Evolutionary conservation across 768 basidiomycete genomes (phyloP).

Genomic region (Tricholoma sp.): DNA sequence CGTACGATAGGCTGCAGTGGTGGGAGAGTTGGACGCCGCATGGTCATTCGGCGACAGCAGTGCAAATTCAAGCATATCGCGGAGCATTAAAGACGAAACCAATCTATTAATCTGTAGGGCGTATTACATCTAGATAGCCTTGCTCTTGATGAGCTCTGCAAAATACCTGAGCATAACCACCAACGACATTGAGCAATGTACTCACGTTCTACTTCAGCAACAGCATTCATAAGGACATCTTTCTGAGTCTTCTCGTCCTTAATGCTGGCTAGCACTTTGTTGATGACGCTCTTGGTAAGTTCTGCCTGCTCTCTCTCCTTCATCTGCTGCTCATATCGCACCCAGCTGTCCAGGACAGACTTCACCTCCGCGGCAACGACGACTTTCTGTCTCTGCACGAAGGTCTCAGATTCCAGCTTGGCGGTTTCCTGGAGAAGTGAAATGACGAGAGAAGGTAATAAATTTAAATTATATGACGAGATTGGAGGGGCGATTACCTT

Average conservation of each 20-base stretch:
- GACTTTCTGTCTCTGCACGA: constrained; percentile 86
- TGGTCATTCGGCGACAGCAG: not conserved
- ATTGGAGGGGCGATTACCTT: constrained; percentile 50
- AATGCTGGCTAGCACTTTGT: constrained; percentile 78
- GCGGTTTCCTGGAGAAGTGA: constrained; percentile 71
- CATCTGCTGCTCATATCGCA: constrained; percentile 92
- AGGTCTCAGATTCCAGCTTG: constrained; percentile 81
- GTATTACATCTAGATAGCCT: constrained; percentile 65
- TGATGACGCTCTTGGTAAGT: constrained; percentile 82
- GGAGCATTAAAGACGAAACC: not conserved
- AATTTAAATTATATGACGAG: not conserved
- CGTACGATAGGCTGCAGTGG: not conserved
- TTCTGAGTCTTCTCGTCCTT: constrained; percentile 87
- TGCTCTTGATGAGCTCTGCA: constrained; percentile 84
- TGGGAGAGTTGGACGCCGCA: not conserved
- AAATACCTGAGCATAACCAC: not conserved
- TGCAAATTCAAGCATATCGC: not conserved
- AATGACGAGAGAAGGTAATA: not conserved
- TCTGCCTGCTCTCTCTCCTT: constrained; percentile 96
- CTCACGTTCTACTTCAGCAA: constrained; percentile 92
- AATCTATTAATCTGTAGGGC: not conserved
- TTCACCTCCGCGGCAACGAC: constrained; percentile 87
- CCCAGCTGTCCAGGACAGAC: constrained; percentile 95
- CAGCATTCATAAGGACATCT: constrained; percentile 73
- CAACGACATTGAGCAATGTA: constrained; percentile 17